Conservation (phyloP, 2,329 filamentous ascomycete species). For the Penicillium vulpinum region DNA sequence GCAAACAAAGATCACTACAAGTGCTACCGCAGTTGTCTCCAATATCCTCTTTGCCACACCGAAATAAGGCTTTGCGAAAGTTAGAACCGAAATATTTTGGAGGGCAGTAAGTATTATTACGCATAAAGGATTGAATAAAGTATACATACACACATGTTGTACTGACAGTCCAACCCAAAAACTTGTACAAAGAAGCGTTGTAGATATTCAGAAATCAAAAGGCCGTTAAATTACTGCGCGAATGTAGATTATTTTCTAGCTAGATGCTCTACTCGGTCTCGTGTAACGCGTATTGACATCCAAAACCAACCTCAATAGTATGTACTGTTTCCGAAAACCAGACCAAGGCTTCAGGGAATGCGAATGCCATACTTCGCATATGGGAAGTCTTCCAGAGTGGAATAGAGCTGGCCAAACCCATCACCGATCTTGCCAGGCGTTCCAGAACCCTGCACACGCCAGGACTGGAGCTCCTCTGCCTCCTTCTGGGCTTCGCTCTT, state of each 20-base stretch:
- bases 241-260: background rate
- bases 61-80: background rate
- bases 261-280: background rate
- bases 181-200: background rate
- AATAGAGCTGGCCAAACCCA: constrained; percentile 58
- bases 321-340: background rate
- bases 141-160: background rate
- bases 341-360: constrained; percentile 5
- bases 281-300: background rate
- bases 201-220: background rate
- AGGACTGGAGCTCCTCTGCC: constrained; percentile 40
- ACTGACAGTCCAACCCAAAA: no score
- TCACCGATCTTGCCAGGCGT: constrained; percentile 58
- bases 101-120: background rate
- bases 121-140: no score
- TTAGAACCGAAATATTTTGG: background rate
- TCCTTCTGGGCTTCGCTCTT: constrained; percentile 41
- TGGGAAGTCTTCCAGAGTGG: constrained; percentile 59
- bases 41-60: no score
- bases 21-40: background rate
- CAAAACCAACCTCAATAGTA: background rate
- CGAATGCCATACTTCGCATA: constrained; percentile 61
- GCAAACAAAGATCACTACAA: background rate
- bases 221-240: background rate
- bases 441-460: constrained; percentile 45